phyloP scores from a whole-genome alignment of 345 rosid species.

The Populus ilicifolia region DNA sequence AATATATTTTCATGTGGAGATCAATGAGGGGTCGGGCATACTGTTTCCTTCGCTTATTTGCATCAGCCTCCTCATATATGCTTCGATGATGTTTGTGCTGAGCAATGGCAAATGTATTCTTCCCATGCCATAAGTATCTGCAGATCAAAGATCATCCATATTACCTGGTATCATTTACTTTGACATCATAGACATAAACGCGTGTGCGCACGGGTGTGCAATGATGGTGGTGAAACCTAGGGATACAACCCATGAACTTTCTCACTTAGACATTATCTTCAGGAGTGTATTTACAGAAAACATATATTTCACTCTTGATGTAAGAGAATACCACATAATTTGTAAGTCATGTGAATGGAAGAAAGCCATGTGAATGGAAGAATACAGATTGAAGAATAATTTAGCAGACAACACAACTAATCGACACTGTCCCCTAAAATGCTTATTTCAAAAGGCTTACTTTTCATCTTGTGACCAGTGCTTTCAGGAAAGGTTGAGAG shows the following conservation, averaged over 20 bases:
- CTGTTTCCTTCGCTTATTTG: constrained; percentile 88
- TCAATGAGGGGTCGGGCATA: constrained; percentile 92
- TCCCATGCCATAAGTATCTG: constrained; percentile 93
- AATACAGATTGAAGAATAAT: neutral
- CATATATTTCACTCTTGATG: neutral
- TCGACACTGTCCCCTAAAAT: no score
- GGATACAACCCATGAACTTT: neutral
- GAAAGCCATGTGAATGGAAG: neutral
- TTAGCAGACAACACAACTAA: no score
- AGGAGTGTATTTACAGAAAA: neutral
- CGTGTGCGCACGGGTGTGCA: neutral
- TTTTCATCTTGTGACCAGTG: neutral
- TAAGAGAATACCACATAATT: neutral
- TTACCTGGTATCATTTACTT: constrained; percentile 2
- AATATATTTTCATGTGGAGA: constrained; percentile 94
- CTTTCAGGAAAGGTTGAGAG: neutral
- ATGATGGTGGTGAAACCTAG: neutral
- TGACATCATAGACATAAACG: neutral
- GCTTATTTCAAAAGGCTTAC: no score
- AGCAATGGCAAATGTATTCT: constrained; percentile 85
- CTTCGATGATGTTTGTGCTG: constrained; percentile 86
- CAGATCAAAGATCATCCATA: constrained; percentile 1
- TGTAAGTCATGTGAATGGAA: neutral
- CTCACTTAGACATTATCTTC: neutral
- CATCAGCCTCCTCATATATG: constrained; percentile 95